A percentile compares a stretch with the other conserved stretches of the same genome.
phyloP scores from a whole-genome alignment of 2,329 filamentous ascomycete species.

The Chaetomium sp. region DNA sequence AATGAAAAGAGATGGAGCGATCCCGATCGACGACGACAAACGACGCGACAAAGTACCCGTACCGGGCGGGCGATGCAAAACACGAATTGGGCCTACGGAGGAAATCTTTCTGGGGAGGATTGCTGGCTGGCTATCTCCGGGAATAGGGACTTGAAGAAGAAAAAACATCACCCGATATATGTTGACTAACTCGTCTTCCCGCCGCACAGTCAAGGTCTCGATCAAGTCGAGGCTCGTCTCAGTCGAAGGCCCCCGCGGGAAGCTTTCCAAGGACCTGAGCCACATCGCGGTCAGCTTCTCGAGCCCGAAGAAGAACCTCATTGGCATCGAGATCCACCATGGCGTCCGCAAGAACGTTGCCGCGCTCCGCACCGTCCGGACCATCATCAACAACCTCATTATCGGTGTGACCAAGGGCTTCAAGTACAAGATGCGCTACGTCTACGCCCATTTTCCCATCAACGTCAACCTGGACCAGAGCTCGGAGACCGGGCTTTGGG shows the following conservation, averaged over 20 bases:
- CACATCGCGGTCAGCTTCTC: constrained; percentile 96
- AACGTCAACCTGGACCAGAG: constrained; percentile 99
- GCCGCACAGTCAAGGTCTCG: constrained; percentile 77
- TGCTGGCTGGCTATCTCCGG: no score
- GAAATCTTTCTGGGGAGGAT: not conserved
- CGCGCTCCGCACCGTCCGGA: constrained; percentile 94
- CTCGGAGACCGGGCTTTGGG: constrained; percentile 75
- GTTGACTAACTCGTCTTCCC: constrained; percentile 27
- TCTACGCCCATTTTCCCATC: constrained; percentile 99
- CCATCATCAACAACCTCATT: constrained; percentile 98
- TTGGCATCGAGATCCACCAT: constrained; percentile 98
- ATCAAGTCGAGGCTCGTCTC: constrained; percentile 97
- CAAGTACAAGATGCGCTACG: constrained; percentile 99
- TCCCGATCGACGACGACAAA: constrained; percentile 12
- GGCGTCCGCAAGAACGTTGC: constrained; percentile 96
- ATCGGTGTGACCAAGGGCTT: constrained; percentile 97
- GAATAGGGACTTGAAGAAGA: no score
- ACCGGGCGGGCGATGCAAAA: not conserved
- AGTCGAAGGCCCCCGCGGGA: constrained; percentile 93
- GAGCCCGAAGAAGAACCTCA: constrained; percentile 73
- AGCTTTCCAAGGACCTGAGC: constrained; percentile 93
- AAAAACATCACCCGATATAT: not conserved
- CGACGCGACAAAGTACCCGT: not conserved
- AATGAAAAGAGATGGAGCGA: constrained; percentile 1
- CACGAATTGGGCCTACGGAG: not conserved